A percentile compares a stretch with the other conserved stretches of the same genome.
Evolutionary conservation across 768 basidiomycete species (phyloP).

Genomic region (Xerocomus potaroensis): DNA sequence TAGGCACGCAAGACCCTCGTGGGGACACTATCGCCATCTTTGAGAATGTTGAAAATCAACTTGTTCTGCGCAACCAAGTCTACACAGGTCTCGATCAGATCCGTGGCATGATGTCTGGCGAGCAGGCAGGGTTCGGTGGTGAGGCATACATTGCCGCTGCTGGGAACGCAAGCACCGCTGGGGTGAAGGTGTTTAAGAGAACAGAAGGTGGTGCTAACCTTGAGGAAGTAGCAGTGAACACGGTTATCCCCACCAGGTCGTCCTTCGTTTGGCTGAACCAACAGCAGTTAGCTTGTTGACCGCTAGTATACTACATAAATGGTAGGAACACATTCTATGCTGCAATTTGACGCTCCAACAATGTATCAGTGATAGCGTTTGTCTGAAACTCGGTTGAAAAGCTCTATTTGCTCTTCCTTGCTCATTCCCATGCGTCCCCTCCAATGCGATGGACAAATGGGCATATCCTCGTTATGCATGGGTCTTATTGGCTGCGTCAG

Average conservation of each 20-base stretch:
- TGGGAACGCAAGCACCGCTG: constrained; percentile 48
- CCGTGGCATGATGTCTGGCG: constrained; percentile 61
- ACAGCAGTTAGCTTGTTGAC: neutral
- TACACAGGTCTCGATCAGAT: constrained; percentile 63
- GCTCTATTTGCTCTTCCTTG: constrained; percentile 51
- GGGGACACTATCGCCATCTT: constrained; percentile 67
- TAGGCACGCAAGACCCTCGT: constrained; percentile 43
- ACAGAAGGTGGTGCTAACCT: constrained; percentile 51
- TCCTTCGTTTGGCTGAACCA: constrained; percentile 43
- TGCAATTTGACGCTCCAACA: neutral
- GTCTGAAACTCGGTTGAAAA: constrained; percentile 21
- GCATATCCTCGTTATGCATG: constrained; percentile 26
- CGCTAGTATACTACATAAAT: no score
- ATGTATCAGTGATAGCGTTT: neutral
- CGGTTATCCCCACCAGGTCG: constrained; percentile 46
- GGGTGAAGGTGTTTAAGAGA: constrained; percentile 55
- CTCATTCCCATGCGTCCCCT: constrained; percentile 67
- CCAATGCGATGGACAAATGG: constrained; percentile 52
- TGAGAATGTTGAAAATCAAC: constrained; percentile 36
- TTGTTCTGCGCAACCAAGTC: constrained; percentile 48
- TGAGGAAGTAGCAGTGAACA: constrained; percentile 49
- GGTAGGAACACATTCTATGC: neutral
- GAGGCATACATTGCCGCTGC: constrained; percentile 55
- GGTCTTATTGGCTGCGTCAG: constrained; percentile 30
- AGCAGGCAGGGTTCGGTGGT: constrained; percentile 35